phyloP scores from a whole-genome alignment of 2,329 filamentous ascomycete species.

The Cytospora chrysosperma region DNA sequence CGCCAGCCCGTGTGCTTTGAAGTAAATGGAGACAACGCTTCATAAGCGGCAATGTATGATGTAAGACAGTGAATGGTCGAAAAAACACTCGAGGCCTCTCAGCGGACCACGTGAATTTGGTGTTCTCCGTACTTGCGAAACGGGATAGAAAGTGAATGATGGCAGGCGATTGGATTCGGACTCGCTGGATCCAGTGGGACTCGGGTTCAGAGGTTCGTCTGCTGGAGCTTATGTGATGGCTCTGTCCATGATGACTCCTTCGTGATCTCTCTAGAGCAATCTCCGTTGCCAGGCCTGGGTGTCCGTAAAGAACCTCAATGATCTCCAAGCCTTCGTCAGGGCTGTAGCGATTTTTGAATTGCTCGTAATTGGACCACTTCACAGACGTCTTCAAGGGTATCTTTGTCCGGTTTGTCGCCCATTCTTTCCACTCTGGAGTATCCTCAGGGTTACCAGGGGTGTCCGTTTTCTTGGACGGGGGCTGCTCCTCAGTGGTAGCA shows the following conservation, averaged over 20 bases:
- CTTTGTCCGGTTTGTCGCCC: neutral
- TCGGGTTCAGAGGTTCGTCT: neutral
- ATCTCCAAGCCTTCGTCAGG: slow-evolving; percentile 24
- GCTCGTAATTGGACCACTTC: slow-evolving; percentile 24
- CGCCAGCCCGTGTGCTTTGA: neutral
- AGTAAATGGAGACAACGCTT: slow-evolving; percentile 17
- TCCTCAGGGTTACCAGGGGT: neutral
- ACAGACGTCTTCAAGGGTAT: neutral
- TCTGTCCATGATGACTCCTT: neutral
- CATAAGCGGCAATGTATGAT: slow-evolving; percentile 21
- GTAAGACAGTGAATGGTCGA: slow-evolving; percentile 25
- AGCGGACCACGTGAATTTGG: slow-evolving; percentile 6
- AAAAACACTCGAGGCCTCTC: slow-evolving; percentile 23
- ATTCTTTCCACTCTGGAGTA: neutral
- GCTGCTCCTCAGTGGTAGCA: neutral
- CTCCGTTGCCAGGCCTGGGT: slow-evolving; percentile 4
- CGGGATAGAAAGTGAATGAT: slow-evolving; percentile 23
- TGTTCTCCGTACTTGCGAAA: neutral
- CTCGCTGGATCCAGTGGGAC: slow-evolving; percentile 21
- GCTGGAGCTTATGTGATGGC: neutral
- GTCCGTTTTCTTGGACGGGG: neutral
- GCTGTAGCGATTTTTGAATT: slow-evolving; percentile 29
- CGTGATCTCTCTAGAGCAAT: slow-evolving; percentile 7
- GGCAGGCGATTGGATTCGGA: slow-evolving; percentile 27
- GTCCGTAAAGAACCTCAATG: slow-evolving; percentile 27